phyloP scores from a whole-genome alignment of 768 basidiomycete species.

The Rhizopogon vesiculosus region DNA sequence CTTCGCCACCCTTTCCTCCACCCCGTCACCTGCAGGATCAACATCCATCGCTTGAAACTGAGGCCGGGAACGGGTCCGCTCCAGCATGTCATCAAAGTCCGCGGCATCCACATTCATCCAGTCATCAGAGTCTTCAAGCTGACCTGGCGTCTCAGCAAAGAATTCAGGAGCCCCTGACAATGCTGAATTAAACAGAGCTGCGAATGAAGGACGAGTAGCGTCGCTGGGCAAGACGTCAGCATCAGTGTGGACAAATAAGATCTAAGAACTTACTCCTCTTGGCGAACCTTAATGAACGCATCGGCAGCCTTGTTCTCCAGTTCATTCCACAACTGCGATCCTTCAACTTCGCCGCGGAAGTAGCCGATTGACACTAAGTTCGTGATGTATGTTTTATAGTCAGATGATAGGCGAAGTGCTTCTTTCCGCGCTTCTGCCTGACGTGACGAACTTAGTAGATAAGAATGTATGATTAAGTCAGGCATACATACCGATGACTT shows the following conservation, averaged over 20 bases:
- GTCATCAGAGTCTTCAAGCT: constrained; percentile 67
- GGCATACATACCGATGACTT: constrained; percentile 43
- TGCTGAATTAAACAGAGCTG: constrained; percentile 63
- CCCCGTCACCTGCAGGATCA: constrained; percentile 27
- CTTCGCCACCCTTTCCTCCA: constrained; percentile 45
- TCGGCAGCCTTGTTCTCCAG: constrained; percentile 68
- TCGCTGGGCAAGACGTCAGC: constrained; percentile 32
- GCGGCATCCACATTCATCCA: constrained; percentile 84
- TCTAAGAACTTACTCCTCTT: constrained; percentile 55
- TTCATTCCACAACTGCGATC: constrained; percentile 69
- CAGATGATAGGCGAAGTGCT: constrained; percentile 57
- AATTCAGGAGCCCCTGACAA: constrained; percentile 38
- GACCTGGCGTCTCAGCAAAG: constrained; percentile 7
- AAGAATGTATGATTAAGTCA: background rate
- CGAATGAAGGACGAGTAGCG: constrained; percentile 69
- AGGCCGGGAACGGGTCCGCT: constrained; percentile 29
- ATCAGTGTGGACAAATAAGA: background rate
- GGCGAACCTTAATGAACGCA: constrained; percentile 58
- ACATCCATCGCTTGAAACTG: constrained; percentile 44
- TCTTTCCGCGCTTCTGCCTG: constrained; percentile 68
- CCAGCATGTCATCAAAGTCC: constrained; percentile 72
- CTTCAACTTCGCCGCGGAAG: constrained; percentile 75
- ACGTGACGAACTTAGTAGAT: background rate
- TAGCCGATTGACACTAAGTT: constrained; percentile 63
- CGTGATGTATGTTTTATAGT: constrained; percentile 67